These are phyloP conservation scores for Alternaria hordeiaustralica DNA, from an alignment of 2,329 filamentous ascomycete species.

Conservation along the genomic window DNA sequence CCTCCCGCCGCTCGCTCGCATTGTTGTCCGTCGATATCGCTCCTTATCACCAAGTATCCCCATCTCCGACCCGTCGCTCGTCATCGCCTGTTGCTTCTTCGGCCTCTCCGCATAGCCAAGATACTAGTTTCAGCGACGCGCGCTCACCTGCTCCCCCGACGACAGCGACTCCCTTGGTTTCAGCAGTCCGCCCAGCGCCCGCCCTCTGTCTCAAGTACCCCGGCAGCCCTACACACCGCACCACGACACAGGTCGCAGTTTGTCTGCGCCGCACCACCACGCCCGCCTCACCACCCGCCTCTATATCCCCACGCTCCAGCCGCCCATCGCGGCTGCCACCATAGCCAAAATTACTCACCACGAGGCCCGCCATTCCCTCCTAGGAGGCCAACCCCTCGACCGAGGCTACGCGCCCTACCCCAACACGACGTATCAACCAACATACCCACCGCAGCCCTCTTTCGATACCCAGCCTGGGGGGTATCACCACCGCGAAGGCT, in stretches of 20 bases:
- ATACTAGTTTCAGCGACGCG: slow-evolving; percentile 32
- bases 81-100: slow-evolving; percentile 8
- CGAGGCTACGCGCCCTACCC: slow-evolving; percentile 56
- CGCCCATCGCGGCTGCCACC: slow-evolving; percentile 44
- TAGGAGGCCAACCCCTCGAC: slow-evolving; percentile 63
- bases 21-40: neutral
- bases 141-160: slow-evolving; percentile 18
- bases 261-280: slow-evolving; percentile 16
- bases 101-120: slow-evolving; percentile 36
- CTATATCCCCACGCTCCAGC: slow-evolving; percentile 38
- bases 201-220: slow-evolving; percentile 38
- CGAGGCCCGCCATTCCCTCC: slow-evolving; percentile 64
- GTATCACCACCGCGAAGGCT: slow-evolving; percentile 50
- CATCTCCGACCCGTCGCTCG: neutral
- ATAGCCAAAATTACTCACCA: slow-evolving; percentile 62
- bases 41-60: neutral
- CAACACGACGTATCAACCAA: slow-evolving; percentile 37
- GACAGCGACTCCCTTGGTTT: slow-evolving; percentile 22
- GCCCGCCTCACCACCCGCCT: slow-evolving; percentile 9
- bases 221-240: slow-evolving; percentile 27
- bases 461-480: slow-evolving; percentile 60
- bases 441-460: slow-evolving; percentile 50
- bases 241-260: slow-evolving; percentile 19
- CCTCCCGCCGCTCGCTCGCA: slow-evolving; percentile 7
- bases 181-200: slow-evolving; percentile 15